These are phyloP conservation scores for Phylloporus arenicola DNA, from an alignment of 768 basidiomycete genomes.

Conservation along the genomic window DNA sequence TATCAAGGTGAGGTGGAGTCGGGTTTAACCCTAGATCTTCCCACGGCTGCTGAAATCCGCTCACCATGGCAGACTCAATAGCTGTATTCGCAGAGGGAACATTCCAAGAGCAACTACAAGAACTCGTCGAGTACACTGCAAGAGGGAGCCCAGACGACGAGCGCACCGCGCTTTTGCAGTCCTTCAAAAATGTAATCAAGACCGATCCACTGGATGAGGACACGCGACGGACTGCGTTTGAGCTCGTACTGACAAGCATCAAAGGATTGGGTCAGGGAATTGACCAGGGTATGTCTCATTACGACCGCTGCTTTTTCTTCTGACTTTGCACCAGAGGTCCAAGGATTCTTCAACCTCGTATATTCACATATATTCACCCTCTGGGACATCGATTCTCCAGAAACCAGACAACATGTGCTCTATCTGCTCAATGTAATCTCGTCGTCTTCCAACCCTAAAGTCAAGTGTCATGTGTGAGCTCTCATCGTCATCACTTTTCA, in stretches of 20 bases:
- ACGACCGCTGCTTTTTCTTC: background rate
- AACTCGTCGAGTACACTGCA: slow-evolving; percentile 71
- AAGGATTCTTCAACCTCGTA: slow-evolving; percentile 84
- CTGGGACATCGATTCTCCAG: slow-evolving; percentile 49
- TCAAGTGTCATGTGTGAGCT: slow-evolving; percentile 71
- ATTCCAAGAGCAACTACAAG: slow-evolving; percentile 79
- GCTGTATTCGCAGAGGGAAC: slow-evolving; percentile 86
- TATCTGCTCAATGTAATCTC: slow-evolving; percentile 52
- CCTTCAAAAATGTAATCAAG: slow-evolving; percentile 59
- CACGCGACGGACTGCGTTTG: slow-evolving; percentile 51
- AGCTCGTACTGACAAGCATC: slow-evolving; percentile 54
- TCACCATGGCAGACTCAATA: slow-evolving; percentile 78
- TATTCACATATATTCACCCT: slow-evolving; percentile 66
- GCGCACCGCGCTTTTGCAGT: slow-evolving; percentile 53
- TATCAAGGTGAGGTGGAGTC: too few species aligned
- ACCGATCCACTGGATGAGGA: slow-evolving; percentile 48
- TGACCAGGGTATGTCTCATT: slow-evolving; percentile 56
- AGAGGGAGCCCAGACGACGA: slow-evolving; percentile 65
- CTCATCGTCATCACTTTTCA: background rate
- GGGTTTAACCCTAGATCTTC: too few species aligned
- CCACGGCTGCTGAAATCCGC: too few species aligned
- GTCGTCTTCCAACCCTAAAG: slow-evolving; percentile 45
- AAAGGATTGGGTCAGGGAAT: slow-evolving; percentile 70
- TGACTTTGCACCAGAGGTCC: slow-evolving; percentile 50
- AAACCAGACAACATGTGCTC: slow-evolving; percentile 47